A percentile compares a stretch with the other conserved stretches of the same genome.
phyloP scores from a whole-genome alignment of 2,329 filamentous ascomycete species.

The Fusarium torreyae region DNA sequence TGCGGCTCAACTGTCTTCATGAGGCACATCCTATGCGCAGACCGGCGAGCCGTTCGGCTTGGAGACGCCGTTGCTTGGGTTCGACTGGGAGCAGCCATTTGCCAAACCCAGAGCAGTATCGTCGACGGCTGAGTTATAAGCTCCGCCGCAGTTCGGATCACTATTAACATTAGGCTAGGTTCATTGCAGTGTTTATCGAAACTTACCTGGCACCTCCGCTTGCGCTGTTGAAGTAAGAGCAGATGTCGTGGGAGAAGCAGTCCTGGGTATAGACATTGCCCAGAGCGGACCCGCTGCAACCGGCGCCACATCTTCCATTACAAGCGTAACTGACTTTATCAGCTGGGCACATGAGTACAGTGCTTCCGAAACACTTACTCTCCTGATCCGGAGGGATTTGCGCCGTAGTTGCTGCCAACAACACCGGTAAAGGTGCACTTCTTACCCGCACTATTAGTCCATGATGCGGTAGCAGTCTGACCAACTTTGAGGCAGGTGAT shows the following conservation, averaged over 20 bases:
- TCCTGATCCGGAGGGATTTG: constrained; percentile 57
- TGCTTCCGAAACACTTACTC: constrained; percentile 55
- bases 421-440: constrained; percentile 60
- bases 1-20: too few relatives aligned
- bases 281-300: constrained; percentile 59
- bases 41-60: constrained; percentile 50
- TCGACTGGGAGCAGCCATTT: constrained; percentile 55
- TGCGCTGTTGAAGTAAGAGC: constrained; percentile 65
- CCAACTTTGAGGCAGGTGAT: constrained; percentile 45
- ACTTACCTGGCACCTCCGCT: constrained; percentile 61
- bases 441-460: constrained; percentile 61
- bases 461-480: constrained; percentile 60
- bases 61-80: constrained; percentile 49
- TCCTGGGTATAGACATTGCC: constrained; percentile 67
- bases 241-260: constrained; percentile 66
- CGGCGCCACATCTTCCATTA: constrained; percentile 64
- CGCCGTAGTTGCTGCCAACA: constrained; percentile 65
- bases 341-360: too few relatives aligned
- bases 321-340: constrained; percentile 60
- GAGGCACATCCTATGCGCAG: constrained; percentile 32
- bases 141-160: constrained; percentile 64
- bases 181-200: too few relatives aligned
- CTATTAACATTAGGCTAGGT: too few relatives aligned
- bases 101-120: constrained; percentile 58
- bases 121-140: constrained; percentile 60